Evolutionary conservation across 1,284 basidiomycete genomes (phyloP), one percentile per base, ranked within the genome.

Genomic region (Sporisorium exsertum): DNA sequence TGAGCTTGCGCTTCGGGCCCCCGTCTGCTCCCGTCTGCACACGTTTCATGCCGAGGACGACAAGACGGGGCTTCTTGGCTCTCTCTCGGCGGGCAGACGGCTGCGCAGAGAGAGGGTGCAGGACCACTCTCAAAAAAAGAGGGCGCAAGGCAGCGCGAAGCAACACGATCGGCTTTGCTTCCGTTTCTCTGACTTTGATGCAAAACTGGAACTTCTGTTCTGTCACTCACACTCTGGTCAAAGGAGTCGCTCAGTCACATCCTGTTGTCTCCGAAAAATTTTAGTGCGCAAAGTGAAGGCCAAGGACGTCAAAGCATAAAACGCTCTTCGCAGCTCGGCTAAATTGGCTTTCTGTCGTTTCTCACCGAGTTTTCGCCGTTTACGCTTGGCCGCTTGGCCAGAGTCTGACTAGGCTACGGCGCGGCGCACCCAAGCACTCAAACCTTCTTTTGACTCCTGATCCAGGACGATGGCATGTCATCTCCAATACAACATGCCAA

Each of bases 321-420:
- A 35, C 15, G 24, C 16, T n/a, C 15, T 24, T 27, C 16, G 22
- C 62, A 40, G 20, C 43, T 69, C 60, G 66, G 66, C 66, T 63
- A 69, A 63, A 24, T 47, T 29, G 10, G 10, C 52, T 27, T 42
- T 35, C 7, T 18, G 15, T 50, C n/a, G 26, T 40, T 55, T 57
- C 52, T 37, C 49, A 59, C 64, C 64, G 64, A 65, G 32, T 32
- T 59, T 65, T 32, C 54, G 55, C 62, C 62, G 62, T 8, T 51
- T 43, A 29, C 27, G 26, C 27, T 26, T 37, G 7, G 26, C n/a
- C n/a, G n/a, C n/a, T n/a, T n/a, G n/a, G n/a, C n/a, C n/a, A n/a
- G n/a, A n/a, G n/a, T n/a, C n/a, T n/a, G n/a, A n/a, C n/a, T n/a
- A n/a, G n/a, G n/a, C 33, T 16, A 24, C 49, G 20, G 50, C 42